A percentile compares a stretch with the other conserved stretches of the same genome.
phyloP scores from a whole-genome alignment of 2,329 filamentous ascomycete species.

The Alternaria incomplexa region DNA sequence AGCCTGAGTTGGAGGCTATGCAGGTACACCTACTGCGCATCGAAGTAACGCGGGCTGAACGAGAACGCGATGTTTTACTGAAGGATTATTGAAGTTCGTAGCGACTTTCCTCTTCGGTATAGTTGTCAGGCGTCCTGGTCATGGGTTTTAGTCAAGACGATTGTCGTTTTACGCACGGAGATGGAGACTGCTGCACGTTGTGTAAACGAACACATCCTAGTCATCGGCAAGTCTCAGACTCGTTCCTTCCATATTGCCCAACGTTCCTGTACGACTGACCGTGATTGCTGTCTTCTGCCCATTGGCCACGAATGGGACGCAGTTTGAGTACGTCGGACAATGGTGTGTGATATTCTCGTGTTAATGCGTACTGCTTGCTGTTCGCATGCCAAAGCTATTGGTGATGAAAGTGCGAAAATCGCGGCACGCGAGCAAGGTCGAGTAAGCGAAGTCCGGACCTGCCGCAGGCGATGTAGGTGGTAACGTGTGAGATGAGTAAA shows the following conservation, averaged over 20 bases:
- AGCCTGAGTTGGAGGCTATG: background rate
- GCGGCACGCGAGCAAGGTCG: background rate
- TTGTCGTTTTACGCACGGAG: background rate
- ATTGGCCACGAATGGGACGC: background rate
- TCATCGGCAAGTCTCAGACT: background rate
- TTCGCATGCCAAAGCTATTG: background rate
- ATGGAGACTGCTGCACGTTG: slow-evolving; percentile 1
- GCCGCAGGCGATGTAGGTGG: background rate
- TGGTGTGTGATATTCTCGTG: background rate
- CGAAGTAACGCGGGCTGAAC: background rate
- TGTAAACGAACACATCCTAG: background rate
- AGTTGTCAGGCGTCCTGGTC: background rate
- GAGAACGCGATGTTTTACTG: background rate
- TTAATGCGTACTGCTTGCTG: background rate
- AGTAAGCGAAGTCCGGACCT: background rate
- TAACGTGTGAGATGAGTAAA: slow-evolving; percentile 2
- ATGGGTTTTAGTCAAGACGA: background rate
- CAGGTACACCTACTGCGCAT: background rate
- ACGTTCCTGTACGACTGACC: background rate
- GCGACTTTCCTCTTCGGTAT: slow-evolving; percentile 1
- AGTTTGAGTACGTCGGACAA: background rate
- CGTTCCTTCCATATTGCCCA: background rate
- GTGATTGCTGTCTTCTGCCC: background rate
- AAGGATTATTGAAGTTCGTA: background rate
- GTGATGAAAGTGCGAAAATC: background rate